Evolutionary conservation across 768 basidiomycete species (phyloP).

Genomic region (Lentinula lateritia): DNA sequence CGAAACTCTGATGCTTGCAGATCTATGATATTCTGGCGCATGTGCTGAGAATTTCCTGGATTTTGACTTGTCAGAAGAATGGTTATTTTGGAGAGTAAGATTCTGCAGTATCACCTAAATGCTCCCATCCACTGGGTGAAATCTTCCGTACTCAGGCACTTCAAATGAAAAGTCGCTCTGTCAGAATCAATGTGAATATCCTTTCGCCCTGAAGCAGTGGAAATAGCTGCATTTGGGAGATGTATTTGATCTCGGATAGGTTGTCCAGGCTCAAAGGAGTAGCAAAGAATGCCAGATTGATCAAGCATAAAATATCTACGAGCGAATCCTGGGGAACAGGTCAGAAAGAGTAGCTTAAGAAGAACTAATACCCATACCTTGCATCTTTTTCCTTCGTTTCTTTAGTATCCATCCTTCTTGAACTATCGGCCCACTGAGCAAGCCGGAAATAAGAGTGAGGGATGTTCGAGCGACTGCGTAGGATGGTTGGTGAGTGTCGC

Average conservation of each 20-base stretch:
- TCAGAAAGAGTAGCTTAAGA: neutral
- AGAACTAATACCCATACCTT: slow-evolving; percentile 41
- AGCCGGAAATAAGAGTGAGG: neutral
- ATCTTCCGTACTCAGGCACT: slow-evolving; percentile 66
- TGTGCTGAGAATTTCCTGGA: slow-evolving; percentile 59
- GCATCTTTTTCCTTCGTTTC: slow-evolving; percentile 85
- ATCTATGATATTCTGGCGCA: slow-evolving; percentile 38
- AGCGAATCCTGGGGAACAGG: slow-evolving; percentile 58
- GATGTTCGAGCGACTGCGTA: neutral
- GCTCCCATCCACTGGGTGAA: slow-evolving; percentile 72
- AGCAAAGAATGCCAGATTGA: slow-evolving; percentile 64
- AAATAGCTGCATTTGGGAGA: slow-evolving; percentile 69
- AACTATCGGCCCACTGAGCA: slow-evolving; percentile 23
- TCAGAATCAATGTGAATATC: slow-evolving; percentile 79
- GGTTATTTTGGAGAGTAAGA: neutral
- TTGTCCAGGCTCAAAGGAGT: slow-evolving; percentile 68
- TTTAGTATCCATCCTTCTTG: slow-evolving; percentile 80
- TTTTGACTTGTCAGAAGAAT: neutral
- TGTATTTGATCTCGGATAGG: slow-evolving; percentile 66
- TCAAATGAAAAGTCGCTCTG: slow-evolving; percentile 77
- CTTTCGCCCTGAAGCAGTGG: slow-evolving; percentile 64
- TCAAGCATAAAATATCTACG: slow-evolving; percentile 75
- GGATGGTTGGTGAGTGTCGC: neutral
- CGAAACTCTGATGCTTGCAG: slow-evolving; percentile 33
- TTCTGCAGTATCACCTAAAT: slow-evolving; percentile 48